These are phyloP conservation scores for Mycena crocata DNA, from an alignment of 768 basidiomycete genomes.

Conservation along the genomic window DNA sequence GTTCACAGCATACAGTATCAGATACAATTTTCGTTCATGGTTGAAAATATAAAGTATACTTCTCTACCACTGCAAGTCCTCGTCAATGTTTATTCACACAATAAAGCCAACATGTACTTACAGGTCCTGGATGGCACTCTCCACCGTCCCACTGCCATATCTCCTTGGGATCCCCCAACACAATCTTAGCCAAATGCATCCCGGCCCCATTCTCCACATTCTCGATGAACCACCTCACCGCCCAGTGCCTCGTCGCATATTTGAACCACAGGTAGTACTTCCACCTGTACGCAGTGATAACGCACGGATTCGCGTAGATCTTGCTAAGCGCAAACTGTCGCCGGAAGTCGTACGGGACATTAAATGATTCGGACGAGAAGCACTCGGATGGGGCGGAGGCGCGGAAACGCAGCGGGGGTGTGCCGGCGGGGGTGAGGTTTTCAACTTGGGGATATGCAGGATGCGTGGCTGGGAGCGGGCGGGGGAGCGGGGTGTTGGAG, in stretches of 20 bases:
- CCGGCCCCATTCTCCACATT: neutral
- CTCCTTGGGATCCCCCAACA: neutral
- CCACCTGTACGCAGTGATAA: constrained; percentile 47
- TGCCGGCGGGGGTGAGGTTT: neutral
- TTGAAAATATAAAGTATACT: too few species aligned
- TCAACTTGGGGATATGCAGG: neutral
- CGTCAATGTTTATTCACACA: too few species aligned
- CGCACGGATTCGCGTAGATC: constrained; percentile 51
- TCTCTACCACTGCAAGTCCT: too few species aligned
- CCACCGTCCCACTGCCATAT: constrained; percentile 1
- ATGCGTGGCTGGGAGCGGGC: neutral
- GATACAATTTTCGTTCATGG: too few species aligned
- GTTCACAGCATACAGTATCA: too few species aligned
- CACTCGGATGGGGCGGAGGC: neutral
- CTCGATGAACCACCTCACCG: constrained; percentile 49
- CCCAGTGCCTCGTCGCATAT: constrained; percentile 45
- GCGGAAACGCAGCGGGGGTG: neutral
- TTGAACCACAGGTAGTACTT: constrained; percentile 41
- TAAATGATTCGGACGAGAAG: constrained; percentile 38
- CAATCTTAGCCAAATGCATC: neutral
- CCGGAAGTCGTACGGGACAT: constrained; percentile 54
- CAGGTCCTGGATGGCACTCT: neutral
- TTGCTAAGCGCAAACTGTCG: constrained; percentile 49
- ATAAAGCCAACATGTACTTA: too few species aligned
- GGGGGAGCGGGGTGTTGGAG: neutral